These are phyloP conservation scores for Halocafeteria seosinensis DNA, from an alignment of 108 stramenopile species.

Conservation along the genomic window DNA sequence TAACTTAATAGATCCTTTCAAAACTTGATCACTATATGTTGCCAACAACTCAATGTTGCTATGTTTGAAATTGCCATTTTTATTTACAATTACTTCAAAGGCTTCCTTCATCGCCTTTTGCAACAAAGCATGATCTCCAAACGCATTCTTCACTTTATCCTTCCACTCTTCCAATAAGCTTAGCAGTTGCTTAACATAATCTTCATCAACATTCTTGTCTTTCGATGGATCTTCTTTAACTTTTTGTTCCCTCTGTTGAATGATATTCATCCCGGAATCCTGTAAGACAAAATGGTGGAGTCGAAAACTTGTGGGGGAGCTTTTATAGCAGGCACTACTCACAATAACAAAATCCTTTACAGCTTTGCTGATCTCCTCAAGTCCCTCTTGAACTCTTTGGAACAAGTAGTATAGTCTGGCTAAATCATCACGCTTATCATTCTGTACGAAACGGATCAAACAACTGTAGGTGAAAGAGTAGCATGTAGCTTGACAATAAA, in stretches of 20 bases:
- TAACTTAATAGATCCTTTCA: conserved; percentile 92
- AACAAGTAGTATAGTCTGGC: conserved; percentile 87
- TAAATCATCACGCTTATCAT: no score
- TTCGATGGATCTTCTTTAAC: conserved; percentile 60
- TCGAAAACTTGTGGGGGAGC: no score
- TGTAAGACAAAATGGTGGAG: no score
- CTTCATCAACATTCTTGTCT: conserved; percentile 50
- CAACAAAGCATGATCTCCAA: conserved; percentile 72
- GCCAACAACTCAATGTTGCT: conserved; percentile 91
- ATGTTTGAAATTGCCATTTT: conserved; percentile 56
- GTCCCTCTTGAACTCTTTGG: conserved; percentile 66
- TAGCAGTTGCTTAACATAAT: conserved; percentile 83
- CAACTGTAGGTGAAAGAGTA: no score
- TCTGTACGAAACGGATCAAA: no score
- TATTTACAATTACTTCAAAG: conserved; percentile 88
- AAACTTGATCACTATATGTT: conserved; percentile 85
- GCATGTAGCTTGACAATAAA: no score
- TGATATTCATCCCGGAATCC: conserved; percentile 51
- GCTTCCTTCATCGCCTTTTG: conserved; percentile 98
- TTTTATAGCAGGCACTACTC: no score
- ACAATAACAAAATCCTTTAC: conserved; percentile 63
- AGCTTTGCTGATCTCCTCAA: conserved; percentile 75
- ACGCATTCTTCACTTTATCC: conserved; percentile 67
- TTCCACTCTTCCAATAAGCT: conserved; percentile 85
- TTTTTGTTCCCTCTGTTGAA: conserved; percentile 64